A percentile compares a stretch with the other conserved stretches of the same genome.
Conservation (phyloP, 495 filamentous ascomycete species). For the Neurospora sp. region DNA sequence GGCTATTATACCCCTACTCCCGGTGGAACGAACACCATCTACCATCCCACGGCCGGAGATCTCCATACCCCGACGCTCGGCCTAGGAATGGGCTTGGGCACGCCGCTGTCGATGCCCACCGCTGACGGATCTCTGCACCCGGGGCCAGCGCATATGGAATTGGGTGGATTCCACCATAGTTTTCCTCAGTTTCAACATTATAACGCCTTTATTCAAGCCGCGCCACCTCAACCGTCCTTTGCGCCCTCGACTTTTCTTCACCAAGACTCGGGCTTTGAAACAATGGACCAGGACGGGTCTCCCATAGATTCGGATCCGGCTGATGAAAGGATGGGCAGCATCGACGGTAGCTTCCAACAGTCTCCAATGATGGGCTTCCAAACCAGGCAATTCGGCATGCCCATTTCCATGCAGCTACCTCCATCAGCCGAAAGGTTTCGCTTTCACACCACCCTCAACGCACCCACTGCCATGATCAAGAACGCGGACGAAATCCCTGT, state of each 20-base stretch:
- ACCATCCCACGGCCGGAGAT: constrained; percentile 78
- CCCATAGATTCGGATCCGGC: constrained; percentile 42
- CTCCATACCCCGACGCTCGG: constrained; percentile 74
- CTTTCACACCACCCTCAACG: constrained; percentile 81
- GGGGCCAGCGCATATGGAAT: constrained; percentile 46
- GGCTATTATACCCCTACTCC: constrained; percentile 87
- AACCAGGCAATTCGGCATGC: constrained; percentile 29
- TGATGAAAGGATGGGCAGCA: constrained; percentile 38
- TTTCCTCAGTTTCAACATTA: constrained; percentile 61
- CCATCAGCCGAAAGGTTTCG: constrained; percentile 62
- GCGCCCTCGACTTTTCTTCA: constrained; percentile 75
- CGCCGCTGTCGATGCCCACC: constrained; percentile 71
- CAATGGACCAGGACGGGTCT: constrained; percentile 62
- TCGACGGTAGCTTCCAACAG: constrained; percentile 42
- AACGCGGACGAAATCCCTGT: constrained; percentile 79
- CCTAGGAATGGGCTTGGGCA: constrained; percentile 56
- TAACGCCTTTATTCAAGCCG: constrained; percentile 60
- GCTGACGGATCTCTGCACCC: constrained; percentile 48
- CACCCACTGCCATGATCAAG: constrained; percentile 94
- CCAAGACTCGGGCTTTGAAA: constrained; percentile 65
- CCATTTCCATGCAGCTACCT: constrained; percentile 30
- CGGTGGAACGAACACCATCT: constrained; percentile 70
- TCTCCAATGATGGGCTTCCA: constrained; percentile 37
- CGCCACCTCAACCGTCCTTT: constrained; percentile 48
- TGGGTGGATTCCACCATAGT: constrained; percentile 41